Percentiles rank a stretch among this genome's conserved stretches.
These are phyloP conservation scores for Aspergillus alliaceus DNA, from an alignment of 2,329 filamentous ascomycete genomes.

Conservation along the genomic window DNA sequence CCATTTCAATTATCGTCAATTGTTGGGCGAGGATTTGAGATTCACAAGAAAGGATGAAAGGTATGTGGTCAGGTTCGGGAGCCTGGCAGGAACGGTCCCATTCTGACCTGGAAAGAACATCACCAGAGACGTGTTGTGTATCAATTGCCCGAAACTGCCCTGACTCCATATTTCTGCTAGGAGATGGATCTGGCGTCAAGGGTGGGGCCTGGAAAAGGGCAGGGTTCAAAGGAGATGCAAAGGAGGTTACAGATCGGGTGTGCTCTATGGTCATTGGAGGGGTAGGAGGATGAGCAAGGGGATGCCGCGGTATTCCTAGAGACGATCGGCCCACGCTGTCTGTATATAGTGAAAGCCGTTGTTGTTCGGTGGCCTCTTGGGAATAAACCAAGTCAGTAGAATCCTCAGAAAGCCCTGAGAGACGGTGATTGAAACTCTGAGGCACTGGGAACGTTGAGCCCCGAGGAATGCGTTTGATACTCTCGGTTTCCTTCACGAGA, in stretches of 20 bases:
- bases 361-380: slow-evolving; percentile 34
- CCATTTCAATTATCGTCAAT: slow-evolving; percentile 65
- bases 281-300: slow-evolving; percentile 47
- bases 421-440: slow-evolving; percentile 26
- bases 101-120: slow-evolving; percentile 36
- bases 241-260: slow-evolving; percentile 35
- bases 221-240: slow-evolving; percentile 31
- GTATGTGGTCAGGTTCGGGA: slow-evolving; percentile 49
- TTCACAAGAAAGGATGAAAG: slow-evolving; percentile 64
- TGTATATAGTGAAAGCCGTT: slow-evolving; percentile 33
- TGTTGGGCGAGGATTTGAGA: slow-evolving; percentile 63
- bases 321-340: slow-evolving; percentile 38
- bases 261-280: slow-evolving; percentile 47
- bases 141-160: slow-evolving; percentile 19
- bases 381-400: slow-evolving; percentile 53
- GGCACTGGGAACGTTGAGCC: slow-evolving; percentile 42
- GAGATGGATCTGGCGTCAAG: slow-evolving; percentile 47
- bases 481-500: slow-evolving; percentile 52
- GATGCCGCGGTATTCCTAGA: slow-evolving; percentile 44
- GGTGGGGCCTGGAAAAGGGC: slow-evolving; percentile 36
- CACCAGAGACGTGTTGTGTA: slow-evolving; percentile 31
- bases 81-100: slow-evolving; percentile 17
- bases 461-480: slow-evolving; percentile 48
- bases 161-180: slow-evolving; percentile 23
- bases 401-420: slow-evolving; percentile 55